phyloP scores from a whole-genome alignment of 352 stramenopile species.

The Globisporangium mamillatum region DNA sequence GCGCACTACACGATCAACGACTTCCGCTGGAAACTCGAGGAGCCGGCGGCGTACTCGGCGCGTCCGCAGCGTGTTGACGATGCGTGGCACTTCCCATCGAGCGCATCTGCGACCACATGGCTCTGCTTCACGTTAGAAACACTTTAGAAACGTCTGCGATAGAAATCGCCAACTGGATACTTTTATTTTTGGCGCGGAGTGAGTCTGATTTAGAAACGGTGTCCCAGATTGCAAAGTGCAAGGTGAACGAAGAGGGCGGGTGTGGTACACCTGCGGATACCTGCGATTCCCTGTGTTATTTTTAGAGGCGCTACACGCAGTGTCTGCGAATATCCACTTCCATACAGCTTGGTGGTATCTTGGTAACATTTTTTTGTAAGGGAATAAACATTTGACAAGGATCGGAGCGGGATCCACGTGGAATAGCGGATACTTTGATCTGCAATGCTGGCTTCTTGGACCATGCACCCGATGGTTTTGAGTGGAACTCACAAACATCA shows the following conservation, averaged over 20 bases:
- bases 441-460: not conserved
- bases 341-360: not conserved
- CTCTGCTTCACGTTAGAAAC: conserved; percentile 40
- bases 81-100: conserved; percentile 71
- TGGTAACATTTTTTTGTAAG: not conserved
- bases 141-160: conserved; percentile 6
- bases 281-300: conserved; percentile 2
- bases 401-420: not conserved
- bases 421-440: not conserved
- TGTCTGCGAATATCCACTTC: not conserved
- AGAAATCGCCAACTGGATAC: conserved; percentile 1
- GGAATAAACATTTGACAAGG: not conserved
- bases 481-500: not conserved
- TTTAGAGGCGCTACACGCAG: not conserved
- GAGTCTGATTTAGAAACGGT: conserved; percentile 4
- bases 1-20: conserved; percentile 87
- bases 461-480: not conserved
- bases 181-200: not conserved
- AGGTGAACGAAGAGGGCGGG: not conserved
- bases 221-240: not conserved
- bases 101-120: conserved; percentile 29
- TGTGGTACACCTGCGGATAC: not conserved
- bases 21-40: conserved; percentile 36
- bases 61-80: conserved; percentile 53
- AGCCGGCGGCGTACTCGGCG: conserved; percentile 59